Evolutionary conservation across 2,329 filamentous ascomycete genomes (phyloP), one percentile per base, ranked within the genome.

Genomic region (Pseudocercospora pini-densiflorae): DNA sequence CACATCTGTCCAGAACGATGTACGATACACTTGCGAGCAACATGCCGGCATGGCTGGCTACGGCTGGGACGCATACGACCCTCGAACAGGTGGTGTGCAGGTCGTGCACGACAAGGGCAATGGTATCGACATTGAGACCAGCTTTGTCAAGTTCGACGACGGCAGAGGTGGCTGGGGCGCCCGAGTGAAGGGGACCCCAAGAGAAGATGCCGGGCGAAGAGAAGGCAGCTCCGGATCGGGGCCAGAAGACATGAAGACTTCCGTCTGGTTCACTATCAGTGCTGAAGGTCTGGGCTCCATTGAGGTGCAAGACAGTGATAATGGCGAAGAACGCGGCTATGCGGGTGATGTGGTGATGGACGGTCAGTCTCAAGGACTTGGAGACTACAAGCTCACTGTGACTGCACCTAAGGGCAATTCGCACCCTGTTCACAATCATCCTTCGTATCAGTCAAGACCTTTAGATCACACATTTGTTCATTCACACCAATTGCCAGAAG

Each of bases 51-150:
- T 99, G 86, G 91, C 89, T 57, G 94, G 94, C 63, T 99, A 99
- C 79, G 95, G 95, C 68, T 99, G 95, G 95, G 94, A 98, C 75
- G 92, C 97, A 78, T 99, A 96, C 79, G 95, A 99, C 80, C 90
- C 93, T 23, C 87, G 95, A 65, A 90, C 86, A 64, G 95, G 95
- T 68, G 95, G 95, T 63, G 85, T 92, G 23, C 93, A 99, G 80
- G 92, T 91, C 0, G 94, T 99, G 66, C 93, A 96, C 76, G 95
- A 99, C 78, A 89, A 90, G 62, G 90, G 88, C 58, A 99, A 99
- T 80, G 87, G 87, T 64, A 86, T 99, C 71, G 94, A 98, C 80
- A 87, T 99, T 69, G 96, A 92, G 8, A 97, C 94, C 51, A 92
- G 92, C 60, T 97, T 98, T 80, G 89, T 97, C 76, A 99, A 98